Conservation (phyloP, 2,329 filamentous ascomycete genomes). For the Fusarium ramigenum region DNA sequence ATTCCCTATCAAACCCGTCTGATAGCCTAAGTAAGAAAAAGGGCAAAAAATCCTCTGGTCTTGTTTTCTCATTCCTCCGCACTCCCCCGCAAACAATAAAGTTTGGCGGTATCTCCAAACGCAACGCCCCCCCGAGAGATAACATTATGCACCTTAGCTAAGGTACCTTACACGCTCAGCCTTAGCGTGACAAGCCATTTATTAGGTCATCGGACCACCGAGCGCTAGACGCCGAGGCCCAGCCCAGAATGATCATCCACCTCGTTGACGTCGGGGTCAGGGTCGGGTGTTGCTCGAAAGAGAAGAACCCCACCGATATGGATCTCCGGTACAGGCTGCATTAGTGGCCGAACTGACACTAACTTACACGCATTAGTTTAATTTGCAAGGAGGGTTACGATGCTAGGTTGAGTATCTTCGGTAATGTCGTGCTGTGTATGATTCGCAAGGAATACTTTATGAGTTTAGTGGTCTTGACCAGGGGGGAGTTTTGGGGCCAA, state of each 20-base stretch:
- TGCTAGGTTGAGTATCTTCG: neutral
- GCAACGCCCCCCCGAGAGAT: neutral
- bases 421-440: neutral
- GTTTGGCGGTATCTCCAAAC: neutral
- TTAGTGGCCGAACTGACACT: conserved; percentile 31
- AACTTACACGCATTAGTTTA: conserved; percentile 15
- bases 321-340: conserved; percentile 22
- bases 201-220: neutral
- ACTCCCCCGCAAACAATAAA: neutral
- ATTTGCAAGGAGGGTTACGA: neutral
- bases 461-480: neutral
- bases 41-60: neutral
- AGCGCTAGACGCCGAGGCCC: neutral
- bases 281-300: neutral
- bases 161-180: neutral
- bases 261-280: neutral
- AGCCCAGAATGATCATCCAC: neutral
- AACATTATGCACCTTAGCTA: neutral
- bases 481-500: neutral
- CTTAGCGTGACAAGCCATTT: neutral
- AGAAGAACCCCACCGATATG: neutral
- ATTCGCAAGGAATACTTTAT: neutral
- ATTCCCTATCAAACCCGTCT: neutral
- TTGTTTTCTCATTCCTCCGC: conserved; percentile 11
- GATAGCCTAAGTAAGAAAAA: neutral